These are phyloP conservation scores for Chalciporus chontae DNA, from an alignment of 768 basidiomycete species.

Conservation along the genomic window DNA sequence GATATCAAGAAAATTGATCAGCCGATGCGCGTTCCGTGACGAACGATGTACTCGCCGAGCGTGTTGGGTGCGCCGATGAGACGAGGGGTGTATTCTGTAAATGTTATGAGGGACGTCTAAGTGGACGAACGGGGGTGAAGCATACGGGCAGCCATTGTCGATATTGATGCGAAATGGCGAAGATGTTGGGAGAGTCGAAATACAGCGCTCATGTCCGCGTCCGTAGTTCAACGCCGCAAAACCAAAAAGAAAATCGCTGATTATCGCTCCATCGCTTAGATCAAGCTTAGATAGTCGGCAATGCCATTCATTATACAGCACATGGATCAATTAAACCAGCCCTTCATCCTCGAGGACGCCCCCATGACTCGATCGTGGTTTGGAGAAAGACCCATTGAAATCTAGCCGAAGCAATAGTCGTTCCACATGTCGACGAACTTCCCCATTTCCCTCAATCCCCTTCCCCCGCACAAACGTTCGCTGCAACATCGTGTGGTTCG, in stretches of 20 bases:
- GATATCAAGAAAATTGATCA: conserved; percentile 24
- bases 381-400: conserved; percentile 77
- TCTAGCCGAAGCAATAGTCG: conserved; percentile 78
- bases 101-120: conserved; percentile 3
- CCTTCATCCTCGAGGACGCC: too few relatives aligned
- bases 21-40: not conserved
- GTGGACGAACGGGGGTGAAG: conserved; percentile 5
- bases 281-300: too few relatives aligned
- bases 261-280: not conserved
- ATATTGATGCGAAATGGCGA: conserved; percentile 48
- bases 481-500: conserved; percentile 43
- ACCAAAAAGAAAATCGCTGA: not conserved
- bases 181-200: conserved; percentile 62
- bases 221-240: not conserved
- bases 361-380: conserved; percentile 3
- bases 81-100: conserved; percentile 66
- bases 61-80: conserved; percentile 89
- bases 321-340: too few relatives aligned
- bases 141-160: conserved; percentile 41
- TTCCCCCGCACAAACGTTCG: conserved; percentile 51
- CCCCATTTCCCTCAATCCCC: conserved; percentile 56
- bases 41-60: conserved; percentile 57
- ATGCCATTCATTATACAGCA: too few relatives aligned
- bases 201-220: conserved; percentile 26
- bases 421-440: conserved; percentile 78